Evolutionary conservation across 345 rosid species (phyloP).

Genomic region (Dipteronia dyeriana): DNA sequence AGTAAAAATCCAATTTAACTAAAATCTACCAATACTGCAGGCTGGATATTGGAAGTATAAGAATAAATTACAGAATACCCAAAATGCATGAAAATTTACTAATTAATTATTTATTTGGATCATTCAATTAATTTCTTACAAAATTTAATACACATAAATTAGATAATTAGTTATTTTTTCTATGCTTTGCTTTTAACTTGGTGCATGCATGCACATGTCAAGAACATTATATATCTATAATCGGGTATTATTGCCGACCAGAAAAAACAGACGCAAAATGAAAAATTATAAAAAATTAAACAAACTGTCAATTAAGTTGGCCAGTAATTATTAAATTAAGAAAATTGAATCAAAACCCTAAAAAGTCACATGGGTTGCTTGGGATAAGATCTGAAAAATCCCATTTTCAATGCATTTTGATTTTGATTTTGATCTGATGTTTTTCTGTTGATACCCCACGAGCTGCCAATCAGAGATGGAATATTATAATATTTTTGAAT

Average conservation of each 20-base stretch:
- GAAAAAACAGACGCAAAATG: neutral
- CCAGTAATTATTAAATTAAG: neutral
- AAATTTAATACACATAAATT: too few species aligned
- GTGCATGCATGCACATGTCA: slow-evolving; percentile 6
- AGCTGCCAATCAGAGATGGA: slow-evolving; percentile 1
- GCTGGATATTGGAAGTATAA: neutral
- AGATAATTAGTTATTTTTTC: neutral
- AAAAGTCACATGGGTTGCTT: slow-evolving; percentile 6
- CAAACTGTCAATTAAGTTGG: neutral
- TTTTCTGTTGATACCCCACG: slow-evolving; percentile 12
- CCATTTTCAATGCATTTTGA: neutral
- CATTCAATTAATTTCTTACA: neutral
- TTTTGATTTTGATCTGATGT: neutral
- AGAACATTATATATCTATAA: slow-evolving; percentile 5
- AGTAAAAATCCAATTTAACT: neutral
- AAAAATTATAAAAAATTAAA: neutral
- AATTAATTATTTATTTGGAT: too few species aligned
- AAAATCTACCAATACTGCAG: neutral
- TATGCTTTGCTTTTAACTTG: neutral
- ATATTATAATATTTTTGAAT: neutral
- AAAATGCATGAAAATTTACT: too few species aligned
- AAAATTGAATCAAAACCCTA: neutral
- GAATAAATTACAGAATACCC: neutral
- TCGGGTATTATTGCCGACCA: slow-evolving; percentile 13
- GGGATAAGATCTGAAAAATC: slow-evolving; percentile 2